Conservation (phyloP, 2,329 filamentous ascomycete genomes). For the Colletotrichum somersetense region DNA sequence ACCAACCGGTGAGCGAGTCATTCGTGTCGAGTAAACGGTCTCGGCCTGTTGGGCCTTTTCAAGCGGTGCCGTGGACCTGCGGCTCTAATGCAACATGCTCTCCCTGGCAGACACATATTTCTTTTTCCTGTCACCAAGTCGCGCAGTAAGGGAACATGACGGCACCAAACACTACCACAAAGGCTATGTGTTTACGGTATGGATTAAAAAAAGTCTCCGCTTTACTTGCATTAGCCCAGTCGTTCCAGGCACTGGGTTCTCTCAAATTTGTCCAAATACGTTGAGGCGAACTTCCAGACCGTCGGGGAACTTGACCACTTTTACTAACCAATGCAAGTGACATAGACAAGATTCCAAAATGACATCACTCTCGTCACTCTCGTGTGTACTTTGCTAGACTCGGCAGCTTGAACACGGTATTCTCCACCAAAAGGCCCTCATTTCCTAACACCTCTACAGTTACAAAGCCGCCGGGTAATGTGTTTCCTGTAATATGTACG, state of each 20-base stretch:
- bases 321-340: background rate
- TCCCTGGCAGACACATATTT: conserved; percentile 23
- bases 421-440: no score
- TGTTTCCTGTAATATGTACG: no score
- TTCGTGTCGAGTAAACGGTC: background rate
- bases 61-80: background rate
- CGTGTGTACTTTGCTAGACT: background rate
- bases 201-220: background rate
- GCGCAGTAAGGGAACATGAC: conserved; percentile 5
- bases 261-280: background rate
- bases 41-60: conserved; percentile 19
- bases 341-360: background rate
- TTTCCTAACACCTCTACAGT: background rate
- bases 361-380: no score
- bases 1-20: conserved; percentile 13
- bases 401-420: no score
- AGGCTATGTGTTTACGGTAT: background rate
- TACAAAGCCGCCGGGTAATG: background rate
- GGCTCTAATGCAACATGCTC: conserved; percentile 9
- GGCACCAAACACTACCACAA: background rate
- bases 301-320: background rate
- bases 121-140: conserved; percentile 18
- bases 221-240: background rate
- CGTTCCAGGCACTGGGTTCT: background rate
- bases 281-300: background rate